Conservation (phyloP, 148 eudicot species). For the Amaranthus palmeri region DNA sequence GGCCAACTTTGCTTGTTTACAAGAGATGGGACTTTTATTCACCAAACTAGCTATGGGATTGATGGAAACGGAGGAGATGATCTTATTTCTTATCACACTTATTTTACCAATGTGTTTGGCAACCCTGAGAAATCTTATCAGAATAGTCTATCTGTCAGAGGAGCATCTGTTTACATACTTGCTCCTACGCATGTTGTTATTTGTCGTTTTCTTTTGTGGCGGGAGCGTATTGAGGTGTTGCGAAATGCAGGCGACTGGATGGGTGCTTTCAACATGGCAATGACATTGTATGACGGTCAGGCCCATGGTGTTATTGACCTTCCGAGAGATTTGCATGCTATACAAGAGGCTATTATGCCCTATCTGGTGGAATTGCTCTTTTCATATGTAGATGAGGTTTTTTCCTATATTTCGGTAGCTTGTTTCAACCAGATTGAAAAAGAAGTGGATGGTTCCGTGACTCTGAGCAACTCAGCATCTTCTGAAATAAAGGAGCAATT, state of each 20-base stretch:
- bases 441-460: conserved; percentile 33
- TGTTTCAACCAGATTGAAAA: conserved; percentile 63
- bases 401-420: conserved; percentile 87
- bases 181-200: conserved; percentile 66
- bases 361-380: conserved; percentile 74
- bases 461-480: conserved; percentile 28
- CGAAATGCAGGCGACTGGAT: conserved; percentile 96
- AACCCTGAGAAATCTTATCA: conserved; percentile 95
- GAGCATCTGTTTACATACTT: conserved; percentile 76
- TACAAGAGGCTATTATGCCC: conserved; percentile 65
- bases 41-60: conserved; percentile 69
- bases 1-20: conserved; percentile 80
- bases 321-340: conserved; percentile 61
- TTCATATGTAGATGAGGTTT: conserved; percentile 86
- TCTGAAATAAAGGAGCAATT: conserved; percentile 78
- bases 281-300: conserved; percentile 84
- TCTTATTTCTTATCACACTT: conserved; percentile 68
- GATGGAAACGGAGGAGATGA: conserved; percentile 66
- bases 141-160: conserved; percentile 76
- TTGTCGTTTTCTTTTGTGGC: conserved; percentile 90
- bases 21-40: conserved; percentile 83
- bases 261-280: conserved; percentile 96
- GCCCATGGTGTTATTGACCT: conserved; percentile 90
- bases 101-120: conserved; percentile 66
- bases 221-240: conserved; percentile 81